Percentiles rank a stretch among this genome's conserved stretches.
Conservation (phyloP, 2,329 filamentous ascomycete species). For the Chaetomiaceae sp. region DNA sequence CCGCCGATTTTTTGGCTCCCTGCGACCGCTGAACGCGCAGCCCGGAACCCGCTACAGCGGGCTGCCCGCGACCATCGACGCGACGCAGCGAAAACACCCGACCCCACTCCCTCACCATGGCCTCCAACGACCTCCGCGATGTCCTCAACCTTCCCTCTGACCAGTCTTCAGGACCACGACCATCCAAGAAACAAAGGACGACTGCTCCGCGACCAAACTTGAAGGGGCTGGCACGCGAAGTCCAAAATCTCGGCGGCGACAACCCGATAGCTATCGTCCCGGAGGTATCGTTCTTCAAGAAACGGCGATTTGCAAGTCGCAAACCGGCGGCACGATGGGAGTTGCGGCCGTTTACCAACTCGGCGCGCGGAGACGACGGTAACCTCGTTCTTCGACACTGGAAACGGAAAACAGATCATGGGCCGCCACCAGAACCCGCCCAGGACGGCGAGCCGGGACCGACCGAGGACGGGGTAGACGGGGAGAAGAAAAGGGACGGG, state of each 20-base stretch:
- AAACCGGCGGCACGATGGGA: slow-evolving; percentile 61
- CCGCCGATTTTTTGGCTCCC: not conserved
- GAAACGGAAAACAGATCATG: slow-evolving; percentile 57
- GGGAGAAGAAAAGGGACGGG: slow-evolving; percentile 27
- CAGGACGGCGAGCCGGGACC: slow-evolving; percentile 31
- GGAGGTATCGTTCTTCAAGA: slow-evolving; percentile 55
- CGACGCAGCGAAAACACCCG: slow-evolving; percentile 17
- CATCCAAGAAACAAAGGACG: slow-evolving; percentile 71
- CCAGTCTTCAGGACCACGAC: slow-evolving; percentile 44
- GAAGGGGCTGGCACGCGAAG: slow-evolving; percentile 61
- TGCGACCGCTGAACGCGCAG: not conserved
- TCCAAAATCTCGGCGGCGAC: slow-evolving; percentile 60
- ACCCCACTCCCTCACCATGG: slow-evolving; percentile 49
- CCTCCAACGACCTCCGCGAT: slow-evolving; percentile 78
- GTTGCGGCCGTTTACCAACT: slow-evolving; percentile 67
- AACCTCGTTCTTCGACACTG: slow-evolving; percentile 71
- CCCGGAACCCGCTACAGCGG: too few species aligned
- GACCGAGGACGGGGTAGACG: slow-evolving; percentile 29
- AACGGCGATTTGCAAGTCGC: slow-evolving; percentile 48
- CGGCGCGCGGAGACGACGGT: slow-evolving; percentile 62
- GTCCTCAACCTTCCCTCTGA: slow-evolving; percentile 75
- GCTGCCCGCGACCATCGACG: slow-evolving; percentile 6
- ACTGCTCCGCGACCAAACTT: slow-evolving; percentile 55
- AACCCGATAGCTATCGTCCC: slow-evolving; percentile 64
- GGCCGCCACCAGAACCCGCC: slow-evolving; percentile 33